Evolutionary conservation across 2,329 filamentous ascomycete species (phyloP).

Genomic region (Colletotrichum horii): DNA sequence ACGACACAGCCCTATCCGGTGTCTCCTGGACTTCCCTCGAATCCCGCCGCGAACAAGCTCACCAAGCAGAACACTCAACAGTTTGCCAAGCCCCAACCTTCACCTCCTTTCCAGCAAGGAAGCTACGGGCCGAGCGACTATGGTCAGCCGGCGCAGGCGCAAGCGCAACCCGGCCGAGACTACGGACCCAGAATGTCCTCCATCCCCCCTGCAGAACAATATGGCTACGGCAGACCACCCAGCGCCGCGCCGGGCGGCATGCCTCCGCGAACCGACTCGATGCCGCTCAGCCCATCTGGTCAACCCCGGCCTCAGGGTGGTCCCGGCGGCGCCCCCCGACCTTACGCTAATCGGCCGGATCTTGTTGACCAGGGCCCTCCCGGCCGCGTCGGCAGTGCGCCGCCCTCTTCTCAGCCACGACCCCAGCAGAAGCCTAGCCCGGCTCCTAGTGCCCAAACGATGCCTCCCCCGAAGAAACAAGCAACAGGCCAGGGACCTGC

Average conservation of each 20-base stretch:
- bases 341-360: constrained; percentile 15
- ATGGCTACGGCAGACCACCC: constrained; percentile 31
- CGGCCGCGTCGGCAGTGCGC: constrained; percentile 42
- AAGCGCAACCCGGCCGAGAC: constrained; percentile 34
- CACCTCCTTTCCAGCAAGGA: constrained; percentile 29
- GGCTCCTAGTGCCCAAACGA: constrained; percentile 34
- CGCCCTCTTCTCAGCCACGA: constrained; percentile 33
- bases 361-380: constrained; percentile 9
- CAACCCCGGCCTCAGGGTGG: constrained; percentile 11
- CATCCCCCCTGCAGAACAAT: constrained; percentile 29
- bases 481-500: constrained; percentile 78
- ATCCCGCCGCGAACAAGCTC: constrained; percentile 41
- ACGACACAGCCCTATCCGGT: constrained; percentile 29
- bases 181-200: constrained; percentile 44
- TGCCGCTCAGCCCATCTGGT: constrained; percentile 25
- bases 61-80: constrained; percentile 39
- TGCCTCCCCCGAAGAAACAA: constrained; percentile 44
- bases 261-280: constrained; percentile 37
- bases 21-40: constrained; percentile 34
- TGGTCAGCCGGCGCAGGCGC: constrained; percentile 16
- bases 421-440: constrained; percentile 29
- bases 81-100: constrained; percentile 26
- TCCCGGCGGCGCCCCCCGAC: background rate
- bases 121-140: constrained; percentile 22
- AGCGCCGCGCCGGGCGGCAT: constrained; percentile 27